phyloP scores from a whole-genome alignment of 1,284 basidiomycete genomes.

The Ganoderma meredithae region DNA sequence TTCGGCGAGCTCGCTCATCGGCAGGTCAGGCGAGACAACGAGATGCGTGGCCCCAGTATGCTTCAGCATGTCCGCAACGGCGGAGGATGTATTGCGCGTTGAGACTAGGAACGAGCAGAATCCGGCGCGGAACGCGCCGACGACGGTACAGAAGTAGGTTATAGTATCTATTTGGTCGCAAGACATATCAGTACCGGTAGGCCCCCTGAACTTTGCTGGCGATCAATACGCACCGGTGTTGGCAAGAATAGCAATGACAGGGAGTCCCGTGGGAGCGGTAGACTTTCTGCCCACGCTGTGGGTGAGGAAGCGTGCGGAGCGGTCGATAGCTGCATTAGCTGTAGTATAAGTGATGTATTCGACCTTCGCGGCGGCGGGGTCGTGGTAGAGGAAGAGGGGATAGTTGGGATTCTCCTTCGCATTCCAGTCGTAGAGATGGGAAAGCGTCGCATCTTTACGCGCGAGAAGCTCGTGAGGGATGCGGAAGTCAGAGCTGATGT shows the following conservation, averaged over 20 bases:
- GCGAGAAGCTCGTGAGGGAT: conserved; percentile 14
- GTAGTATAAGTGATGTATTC: conserved; percentile 26
- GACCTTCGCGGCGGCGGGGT: not conserved
- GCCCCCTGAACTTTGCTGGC: not conserved
- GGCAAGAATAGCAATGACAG: conserved; percentile 32
- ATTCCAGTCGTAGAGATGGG: conserved; percentile 26
- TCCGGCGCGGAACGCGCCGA: conserved; percentile 42
- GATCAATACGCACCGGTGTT: conserved; percentile 10
- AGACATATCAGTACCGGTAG: not conserved
- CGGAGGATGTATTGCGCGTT: conserved; percentile 46
- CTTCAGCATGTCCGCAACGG: conserved; percentile 45
- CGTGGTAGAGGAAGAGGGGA: conserved; percentile 30
- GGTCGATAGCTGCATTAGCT: conserved; percentile 26
- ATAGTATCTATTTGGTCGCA: conserved; percentile 39
- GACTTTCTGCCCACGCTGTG: conserved; percentile 4
- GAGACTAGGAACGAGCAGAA: conserved; percentile 47
- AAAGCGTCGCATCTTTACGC: conserved; percentile 7
- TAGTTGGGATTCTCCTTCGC: conserved; percentile 28
- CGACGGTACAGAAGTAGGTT: conserved; percentile 40
- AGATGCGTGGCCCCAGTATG: conserved; percentile 39
- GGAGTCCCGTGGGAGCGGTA: conserved; percentile 10
- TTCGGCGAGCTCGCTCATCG: conserved; percentile 17
- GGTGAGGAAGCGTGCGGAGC: conserved; percentile 29
- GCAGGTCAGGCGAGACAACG: conserved; percentile 39
- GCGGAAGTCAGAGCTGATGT: conserved; percentile 23